phyloP scores from a whole-genome alignment of 176 grass and related monocot genomes.

The Oryza meyeriana region DNA sequence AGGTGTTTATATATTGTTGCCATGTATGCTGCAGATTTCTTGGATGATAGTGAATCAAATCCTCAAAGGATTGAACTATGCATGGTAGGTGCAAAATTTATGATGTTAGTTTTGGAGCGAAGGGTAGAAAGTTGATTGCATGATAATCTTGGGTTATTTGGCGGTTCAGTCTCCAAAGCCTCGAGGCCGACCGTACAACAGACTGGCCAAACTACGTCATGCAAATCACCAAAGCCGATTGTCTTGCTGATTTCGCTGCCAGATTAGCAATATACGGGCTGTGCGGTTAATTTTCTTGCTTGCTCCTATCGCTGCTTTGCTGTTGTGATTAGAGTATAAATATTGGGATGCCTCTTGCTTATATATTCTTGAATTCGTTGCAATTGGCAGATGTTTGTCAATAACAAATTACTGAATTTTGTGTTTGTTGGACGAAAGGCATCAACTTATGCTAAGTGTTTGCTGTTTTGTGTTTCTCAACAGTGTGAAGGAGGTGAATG shows the following conservation, averaged over 20 bases:
- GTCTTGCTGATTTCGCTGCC: neutral
- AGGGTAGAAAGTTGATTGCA: neutral
- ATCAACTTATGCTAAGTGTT: conserved; percentile 13
- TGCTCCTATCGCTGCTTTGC: neutral
- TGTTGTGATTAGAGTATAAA: conserved; percentile 2
- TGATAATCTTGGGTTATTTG: neutral
- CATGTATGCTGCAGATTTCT: neutral
- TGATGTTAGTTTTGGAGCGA: neutral
- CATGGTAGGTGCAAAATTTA: neutral
- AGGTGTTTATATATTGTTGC: neutral
- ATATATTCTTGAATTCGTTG: conserved; percentile 9
- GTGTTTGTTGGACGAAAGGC: neutral
- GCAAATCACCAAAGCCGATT: neutral
- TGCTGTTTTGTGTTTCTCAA: conserved; percentile 26
- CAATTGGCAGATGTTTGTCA: neutral
- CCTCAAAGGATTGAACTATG: neutral
- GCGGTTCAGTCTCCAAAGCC: neutral
- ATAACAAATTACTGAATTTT: neutral
- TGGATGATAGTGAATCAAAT: neutral
- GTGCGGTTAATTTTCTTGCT: neutral
- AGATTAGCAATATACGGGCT: neutral
- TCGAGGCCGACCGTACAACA: neutral
- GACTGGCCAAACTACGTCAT: too few relatives aligned
- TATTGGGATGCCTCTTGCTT: neutral
- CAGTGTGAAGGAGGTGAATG: conserved; percentile 99